Conservation (phyloP, 768 basidiomycete species). For the Termitomyces sp. region DNA sequence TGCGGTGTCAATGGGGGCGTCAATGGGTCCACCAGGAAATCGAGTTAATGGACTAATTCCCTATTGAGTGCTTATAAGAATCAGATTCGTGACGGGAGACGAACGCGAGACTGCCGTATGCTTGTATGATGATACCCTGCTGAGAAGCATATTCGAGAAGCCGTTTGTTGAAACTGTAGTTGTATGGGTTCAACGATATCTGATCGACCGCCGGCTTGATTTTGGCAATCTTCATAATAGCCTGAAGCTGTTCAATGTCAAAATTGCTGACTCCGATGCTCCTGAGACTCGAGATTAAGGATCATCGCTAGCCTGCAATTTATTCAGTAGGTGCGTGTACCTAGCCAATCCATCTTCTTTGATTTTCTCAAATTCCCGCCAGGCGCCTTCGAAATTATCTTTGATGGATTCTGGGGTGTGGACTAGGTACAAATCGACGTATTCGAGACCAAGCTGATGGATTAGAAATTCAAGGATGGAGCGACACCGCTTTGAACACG, state of each 20-base stretch:
- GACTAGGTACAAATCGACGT: slow-evolving; percentile 69
- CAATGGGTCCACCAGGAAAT: slow-evolving; percentile 61
- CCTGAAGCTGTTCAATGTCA: slow-evolving; percentile 42
- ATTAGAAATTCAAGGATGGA: neutral
- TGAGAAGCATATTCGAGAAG: slow-evolving; percentile 42
- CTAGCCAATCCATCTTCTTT: slow-evolving; percentile 38
- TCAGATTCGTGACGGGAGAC: neutral
- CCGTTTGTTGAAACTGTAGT: slow-evolving; percentile 39
- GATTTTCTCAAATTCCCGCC: slow-evolving; percentile 54
- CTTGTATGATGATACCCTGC: slow-evolving; percentile 50
- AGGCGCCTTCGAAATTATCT: slow-evolving; percentile 32
- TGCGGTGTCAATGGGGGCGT: slow-evolving; percentile 44
- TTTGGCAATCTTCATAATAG: slow-evolving; percentile 41
- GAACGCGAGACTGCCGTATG: slow-evolving; percentile 49
- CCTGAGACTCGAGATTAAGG: neutral
- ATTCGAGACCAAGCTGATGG: slow-evolving; percentile 50
- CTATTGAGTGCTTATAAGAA: neutral
- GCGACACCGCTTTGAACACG: neutral
- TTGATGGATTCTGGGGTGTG: slow-evolving; percentile 37
- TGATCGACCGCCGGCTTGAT: slow-evolving; percentile 69
- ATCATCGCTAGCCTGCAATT: neutral
- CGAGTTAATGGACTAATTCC: slow-evolving; percentile 56
- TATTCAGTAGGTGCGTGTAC: slow-evolving; percentile 19
- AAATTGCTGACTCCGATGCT: slow-evolving; percentile 64
- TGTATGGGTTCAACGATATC: slow-evolving; percentile 56